Percentiles rank a stretch among this genome's conserved stretches.
These are phyloP conservation scores for Aspergillus ellipticus DNA, from an alignment of 495 filamentous ascomycete species.

Conservation along the genomic window DNA sequence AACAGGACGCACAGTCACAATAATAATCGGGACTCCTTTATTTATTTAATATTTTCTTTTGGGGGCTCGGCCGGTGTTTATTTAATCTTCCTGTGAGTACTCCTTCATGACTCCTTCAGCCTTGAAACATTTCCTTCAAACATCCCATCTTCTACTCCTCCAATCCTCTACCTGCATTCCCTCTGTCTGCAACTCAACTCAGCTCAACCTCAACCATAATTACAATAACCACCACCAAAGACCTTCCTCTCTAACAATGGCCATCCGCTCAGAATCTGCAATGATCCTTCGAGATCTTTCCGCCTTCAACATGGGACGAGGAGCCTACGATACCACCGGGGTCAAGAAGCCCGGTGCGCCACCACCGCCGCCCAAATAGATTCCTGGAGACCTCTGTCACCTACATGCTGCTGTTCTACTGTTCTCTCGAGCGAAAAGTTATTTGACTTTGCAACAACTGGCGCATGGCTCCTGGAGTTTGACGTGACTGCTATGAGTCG, in stretches of 20 bases:
- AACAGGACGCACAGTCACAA: constrained; percentile 17
- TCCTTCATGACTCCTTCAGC: constrained; percentile 4
- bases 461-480: constrained; percentile 31
- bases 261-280: constrained; percentile 32
- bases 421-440: constrained; percentile 23
- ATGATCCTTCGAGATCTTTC: constrained; percentile 51
- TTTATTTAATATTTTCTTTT: constrained; percentile 14
- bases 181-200: neutral
- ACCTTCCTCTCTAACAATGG: constrained; percentile 29
- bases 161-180: too few species aligned
- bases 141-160: neutral
- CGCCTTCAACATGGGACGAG: constrained; percentile 56
- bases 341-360: constrained; percentile 55
- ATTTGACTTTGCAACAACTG: constrained; percentile 23
- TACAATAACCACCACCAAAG: constrained; percentile 1
- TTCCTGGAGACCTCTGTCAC: constrained; percentile 20
- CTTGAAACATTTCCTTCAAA: neutral
- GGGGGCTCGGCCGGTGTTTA: neutral
- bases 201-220: neutral
- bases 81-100: constrained; percentile 8
- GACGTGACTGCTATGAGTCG: constrained; percentile 30
- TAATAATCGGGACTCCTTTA: constrained; percentile 10
- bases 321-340: constrained; percentile 58
- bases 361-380: constrained; percentile 36
- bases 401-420: constrained; percentile 24